Conservation (phyloP, 148 eudicot species). For the Vaccinium corymbosum region DNA sequence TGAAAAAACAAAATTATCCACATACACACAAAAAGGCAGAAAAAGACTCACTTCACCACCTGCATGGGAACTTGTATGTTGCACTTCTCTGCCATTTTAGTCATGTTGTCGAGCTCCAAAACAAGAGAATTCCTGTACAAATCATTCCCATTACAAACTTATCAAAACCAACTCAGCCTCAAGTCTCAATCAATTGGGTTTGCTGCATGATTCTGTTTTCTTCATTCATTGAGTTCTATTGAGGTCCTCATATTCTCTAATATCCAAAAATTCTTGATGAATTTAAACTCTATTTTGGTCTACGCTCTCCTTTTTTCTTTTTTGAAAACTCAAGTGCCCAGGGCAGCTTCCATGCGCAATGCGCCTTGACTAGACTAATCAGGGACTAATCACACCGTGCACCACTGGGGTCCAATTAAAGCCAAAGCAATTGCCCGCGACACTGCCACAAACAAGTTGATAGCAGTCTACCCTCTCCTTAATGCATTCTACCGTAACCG, state of each 20-base stretch:
- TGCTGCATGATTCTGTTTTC: background rate
- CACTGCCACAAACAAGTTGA: background rate
- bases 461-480: background rate
- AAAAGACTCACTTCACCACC: slow-evolving; percentile 59
- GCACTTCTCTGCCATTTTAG: slow-evolving; percentile 65
- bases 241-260: background rate
- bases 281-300: background rate
- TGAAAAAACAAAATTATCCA: background rate
- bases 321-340: no score
- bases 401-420: no score
- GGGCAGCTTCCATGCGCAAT: no score
- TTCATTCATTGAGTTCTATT: background rate
- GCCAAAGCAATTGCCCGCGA: no score
- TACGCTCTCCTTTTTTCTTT: no score
- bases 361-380: no score
- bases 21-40: background rate
- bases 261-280: background rate
- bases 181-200: background rate
- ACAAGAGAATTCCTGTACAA: slow-evolving; percentile 52
- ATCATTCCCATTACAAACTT: background rate
- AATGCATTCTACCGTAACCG: background rate
- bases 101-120: slow-evolving; percentile 73
- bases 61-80: slow-evolving; percentile 80
- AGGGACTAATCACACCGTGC: no score
- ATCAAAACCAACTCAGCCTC: background rate